These are phyloP conservation scores for Oenanthe sinensis DNA, from an alignment of 129 eudicot genomes.

Conservation along the genomic window DNA sequence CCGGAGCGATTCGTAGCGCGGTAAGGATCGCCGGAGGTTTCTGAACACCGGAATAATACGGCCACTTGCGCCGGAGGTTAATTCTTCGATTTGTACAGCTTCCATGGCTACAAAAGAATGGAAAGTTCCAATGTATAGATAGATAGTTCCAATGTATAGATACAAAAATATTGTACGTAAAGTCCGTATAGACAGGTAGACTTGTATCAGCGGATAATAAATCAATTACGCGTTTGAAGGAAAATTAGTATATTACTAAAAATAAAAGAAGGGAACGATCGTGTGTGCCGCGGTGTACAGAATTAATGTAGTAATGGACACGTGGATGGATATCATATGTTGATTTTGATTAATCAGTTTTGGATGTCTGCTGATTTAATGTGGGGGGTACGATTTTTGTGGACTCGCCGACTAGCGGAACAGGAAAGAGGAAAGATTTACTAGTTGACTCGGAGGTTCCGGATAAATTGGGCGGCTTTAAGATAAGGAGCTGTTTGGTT, in stretches of 20 bases:
- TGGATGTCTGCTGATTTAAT: neutral
- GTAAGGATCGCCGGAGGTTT: slow-evolving; percentile 40
- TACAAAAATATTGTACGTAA: neutral
- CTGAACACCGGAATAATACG: slow-evolving; percentile 75
- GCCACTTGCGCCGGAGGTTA: slow-evolving; percentile 97
- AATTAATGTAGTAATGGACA: neutral
- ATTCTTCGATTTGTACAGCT: slow-evolving; percentile 54
- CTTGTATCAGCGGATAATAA: neutral
- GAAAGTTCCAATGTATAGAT: neutral
- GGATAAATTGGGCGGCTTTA: neutral
- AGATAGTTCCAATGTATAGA: neutral
- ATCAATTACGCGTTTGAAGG: neutral
- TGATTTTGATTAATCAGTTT: neutral
- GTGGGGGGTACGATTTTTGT: neutral
- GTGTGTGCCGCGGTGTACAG: neutral
- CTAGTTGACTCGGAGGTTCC: neutral
- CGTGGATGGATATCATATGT: neutral
- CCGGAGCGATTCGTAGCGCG: slow-evolving; percentile 47
- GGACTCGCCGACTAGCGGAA: neutral
- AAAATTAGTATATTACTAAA: neutral
- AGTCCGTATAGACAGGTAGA: neutral
- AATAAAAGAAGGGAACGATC: neutral
- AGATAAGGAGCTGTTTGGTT: neutral
- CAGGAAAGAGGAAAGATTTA: neutral
- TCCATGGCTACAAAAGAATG: slow-evolving; percentile 23